A percentile compares a stretch with the other conserved stretches of the same genome.
Conservation (phyloP, 345 rosid genomes). For the Nephelium lappaceum region DNA sequence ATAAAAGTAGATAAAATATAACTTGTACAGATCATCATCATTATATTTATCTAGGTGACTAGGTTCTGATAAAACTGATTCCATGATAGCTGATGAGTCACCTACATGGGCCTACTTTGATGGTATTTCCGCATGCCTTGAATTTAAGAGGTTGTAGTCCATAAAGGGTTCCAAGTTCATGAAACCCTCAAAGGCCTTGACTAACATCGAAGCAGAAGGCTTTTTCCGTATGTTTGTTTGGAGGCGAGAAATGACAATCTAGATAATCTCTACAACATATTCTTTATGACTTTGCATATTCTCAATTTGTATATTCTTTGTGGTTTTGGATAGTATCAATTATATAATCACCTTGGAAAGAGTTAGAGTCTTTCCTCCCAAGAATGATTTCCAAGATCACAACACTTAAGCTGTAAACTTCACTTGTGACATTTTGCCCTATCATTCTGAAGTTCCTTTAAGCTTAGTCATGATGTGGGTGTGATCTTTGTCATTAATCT, state of each 20-base stretch:
- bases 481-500: conserved; percentile 2
- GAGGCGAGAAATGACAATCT: conserved; percentile 15
- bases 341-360: neutral
- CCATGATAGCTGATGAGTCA: neutral
- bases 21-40: too few relatives aligned
- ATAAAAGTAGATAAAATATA: too few relatives aligned
- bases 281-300: neutral
- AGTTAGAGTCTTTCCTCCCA: neutral
- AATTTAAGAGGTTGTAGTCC: neutral
- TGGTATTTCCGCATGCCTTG: neutral
- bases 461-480: neutral
- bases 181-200: conserved; percentile 4
- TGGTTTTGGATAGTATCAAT: neutral
- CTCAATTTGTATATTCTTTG: neutral
- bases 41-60: neutral
- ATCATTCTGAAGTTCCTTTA: neutral
- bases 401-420: conserved; percentile 23
- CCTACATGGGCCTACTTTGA: neutral
- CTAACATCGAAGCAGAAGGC: neutral
- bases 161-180: conserved; percentile 9
- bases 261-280: conserved; percentile 9
- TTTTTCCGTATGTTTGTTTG: neutral
- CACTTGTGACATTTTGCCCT: neutral
- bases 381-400: conserved; percentile 5
- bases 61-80: neutral